Conservation (phyloP, 1,284 basidiomycete species). For the Testicularia cyperi region DNA sequence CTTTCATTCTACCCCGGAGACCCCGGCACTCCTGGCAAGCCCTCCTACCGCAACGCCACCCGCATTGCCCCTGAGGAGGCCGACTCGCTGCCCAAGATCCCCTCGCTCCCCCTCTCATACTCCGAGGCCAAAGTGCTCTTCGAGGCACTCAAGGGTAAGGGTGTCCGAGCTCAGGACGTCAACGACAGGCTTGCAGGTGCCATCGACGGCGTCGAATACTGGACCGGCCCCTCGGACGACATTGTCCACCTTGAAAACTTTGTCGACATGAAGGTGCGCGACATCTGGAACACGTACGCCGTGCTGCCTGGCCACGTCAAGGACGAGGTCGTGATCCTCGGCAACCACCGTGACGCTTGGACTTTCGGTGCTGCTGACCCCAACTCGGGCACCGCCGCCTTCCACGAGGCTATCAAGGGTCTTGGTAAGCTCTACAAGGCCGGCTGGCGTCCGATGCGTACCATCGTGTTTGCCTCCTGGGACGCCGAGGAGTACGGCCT, state of each 20-base stretch:
- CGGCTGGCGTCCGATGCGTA: constrained; percentile 87
- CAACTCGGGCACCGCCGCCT: constrained; percentile 79
- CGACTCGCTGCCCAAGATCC: constrained; percentile 76
- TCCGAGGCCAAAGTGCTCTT: constrained; percentile 64
- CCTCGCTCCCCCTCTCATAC: constrained; percentile 69
- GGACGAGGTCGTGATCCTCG: constrained; percentile 78
- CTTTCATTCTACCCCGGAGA: constrained; percentile 78
- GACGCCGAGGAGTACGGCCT: constrained; percentile 92
- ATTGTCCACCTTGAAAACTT: constrained; percentile 40
- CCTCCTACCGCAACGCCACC: constrained; percentile 80
- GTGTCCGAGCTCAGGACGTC: constrained; percentile 66
- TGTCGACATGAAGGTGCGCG: constrained; percentile 39
- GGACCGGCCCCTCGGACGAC: constrained; percentile 61
- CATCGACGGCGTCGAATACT: constrained; percentile 64
- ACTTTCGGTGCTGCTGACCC: constrained; percentile 73
- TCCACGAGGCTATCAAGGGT: constrained; percentile 80
- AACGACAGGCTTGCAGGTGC: constrained; percentile 65
- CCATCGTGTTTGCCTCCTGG: constrained; percentile 86
- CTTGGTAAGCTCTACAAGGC: constrained; percentile 71
- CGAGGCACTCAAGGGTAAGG: constrained; percentile 59
- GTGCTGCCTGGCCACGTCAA: constrained; percentile 83
- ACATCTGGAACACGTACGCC: constrained; percentile 77
- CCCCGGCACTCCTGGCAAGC: constrained; percentile 81
- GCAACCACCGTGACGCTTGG: constrained; percentile 62
- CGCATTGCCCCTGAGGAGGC: constrained; percentile 65